Evolutionary conservation across 2,329 filamentous ascomycete genomes (phyloP), one percentile per base, ranked within the genome.

Genomic region (Diaporthe sp.): DNA sequence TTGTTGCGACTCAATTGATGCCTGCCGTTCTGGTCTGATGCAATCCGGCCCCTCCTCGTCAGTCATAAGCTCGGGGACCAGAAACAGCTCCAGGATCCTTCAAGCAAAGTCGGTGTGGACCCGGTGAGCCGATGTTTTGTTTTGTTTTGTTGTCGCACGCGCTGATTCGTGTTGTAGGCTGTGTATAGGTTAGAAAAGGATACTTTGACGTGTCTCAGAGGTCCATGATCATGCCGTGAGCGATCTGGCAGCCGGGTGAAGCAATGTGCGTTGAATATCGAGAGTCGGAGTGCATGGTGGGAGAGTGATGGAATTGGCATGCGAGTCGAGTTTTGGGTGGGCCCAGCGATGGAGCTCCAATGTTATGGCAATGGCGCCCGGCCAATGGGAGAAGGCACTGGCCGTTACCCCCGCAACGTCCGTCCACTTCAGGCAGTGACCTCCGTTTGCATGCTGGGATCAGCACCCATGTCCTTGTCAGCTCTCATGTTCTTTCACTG

Each of bases 1-100:
- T 90, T 49, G 71, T 81, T 77, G 81, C 82, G 28, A 31, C n/a
- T 67, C 28, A 28, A 44, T 67, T 44, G 75, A 44, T 37, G 62
- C 5, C 31, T 17, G 12, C 17, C 31, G 31, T 17, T 46, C 17
- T 39, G 34, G 10, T 57, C 28, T 57, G 39, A 57, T 67, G 74
- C 42, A 31, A 46, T 49, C 3, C n/a, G 44, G 55, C 22, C 39
- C 46, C 28, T 62, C 53, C 37, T 39, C 34, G 34, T 51, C 67
- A 28, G 57, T 55, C 67, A 72, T 39, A 49, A 65, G 42, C 10
- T 51, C 73, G 22, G 60, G 72, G 44, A n/a, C 39, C 31, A 46
- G 51, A 19, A 53, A 68, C 42, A 34, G 46, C 44, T 34, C 70
- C 75, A 25, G 67, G 58, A 75, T 75, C 70, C 73, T 75, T 73